Conservation (phyloP, 108 stramenopile species). For the Mayamaea pseudoterrestris region DNA sequence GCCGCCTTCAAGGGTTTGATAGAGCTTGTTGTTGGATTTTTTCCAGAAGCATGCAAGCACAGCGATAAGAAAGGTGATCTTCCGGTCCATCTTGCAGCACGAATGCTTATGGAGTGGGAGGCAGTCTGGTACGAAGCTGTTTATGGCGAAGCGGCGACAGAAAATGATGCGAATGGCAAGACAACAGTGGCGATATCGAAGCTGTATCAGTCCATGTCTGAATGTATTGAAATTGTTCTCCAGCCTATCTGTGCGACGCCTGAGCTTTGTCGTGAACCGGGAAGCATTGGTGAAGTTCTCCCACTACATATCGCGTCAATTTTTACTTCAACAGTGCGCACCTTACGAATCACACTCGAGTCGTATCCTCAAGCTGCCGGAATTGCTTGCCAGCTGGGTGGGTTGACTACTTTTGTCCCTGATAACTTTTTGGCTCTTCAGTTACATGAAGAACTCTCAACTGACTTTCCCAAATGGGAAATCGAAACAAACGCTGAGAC, state of each 20-base stretch:
- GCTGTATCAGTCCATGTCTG: conserved; percentile 32
- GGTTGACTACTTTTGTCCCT: conserved; percentile 28
- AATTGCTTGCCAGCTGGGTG: conserved; percentile 22
- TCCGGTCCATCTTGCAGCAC: conserved; percentile 38
- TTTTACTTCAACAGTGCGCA: conserved; percentile 26
- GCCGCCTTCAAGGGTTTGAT: conserved; percentile 6
- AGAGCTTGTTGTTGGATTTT: background rate
- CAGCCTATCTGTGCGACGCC: conserved; percentile 16
- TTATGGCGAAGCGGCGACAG: conserved; percentile 19
- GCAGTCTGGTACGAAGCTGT: conserved; percentile 34
- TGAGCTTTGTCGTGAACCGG: conserved; percentile 21
- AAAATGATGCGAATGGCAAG: conserved; percentile 6
- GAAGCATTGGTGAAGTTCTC: conserved; percentile 29
- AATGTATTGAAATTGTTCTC: conserved; percentile 32
- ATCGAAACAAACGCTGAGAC: conserved; percentile 12
- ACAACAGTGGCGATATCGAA: conserved; percentile 12
- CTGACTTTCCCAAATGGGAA: conserved; percentile 45
- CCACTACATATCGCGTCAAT: conserved; percentile 56
- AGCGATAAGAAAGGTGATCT: conserved; percentile 27
- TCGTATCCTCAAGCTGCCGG: conserved; percentile 28
- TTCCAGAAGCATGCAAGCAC: conserved; percentile 18
- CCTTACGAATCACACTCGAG: conserved; percentile 21
- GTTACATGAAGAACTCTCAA: conserved; percentile 30
- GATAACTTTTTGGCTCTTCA: conserved; percentile 26
- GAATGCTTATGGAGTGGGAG: conserved; percentile 47